Conservation (phyloP, 805 yeast genomes). For the Henningerozyma blattae region DNA sequence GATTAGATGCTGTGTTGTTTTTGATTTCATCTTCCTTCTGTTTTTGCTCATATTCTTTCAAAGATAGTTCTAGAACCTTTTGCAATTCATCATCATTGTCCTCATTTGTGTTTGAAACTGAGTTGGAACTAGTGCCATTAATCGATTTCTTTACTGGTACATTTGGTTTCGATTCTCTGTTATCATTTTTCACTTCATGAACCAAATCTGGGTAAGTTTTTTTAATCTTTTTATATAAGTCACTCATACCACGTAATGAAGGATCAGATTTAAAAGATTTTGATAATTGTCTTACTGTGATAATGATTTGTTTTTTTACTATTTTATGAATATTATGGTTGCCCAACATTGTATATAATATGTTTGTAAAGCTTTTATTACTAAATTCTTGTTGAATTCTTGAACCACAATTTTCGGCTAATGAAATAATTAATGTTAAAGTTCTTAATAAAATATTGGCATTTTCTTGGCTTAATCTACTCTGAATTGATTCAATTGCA, state of each 20-base stretch:
- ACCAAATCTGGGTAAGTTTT: constrained; percentile 32
- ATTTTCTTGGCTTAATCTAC: constrained; percentile 38
- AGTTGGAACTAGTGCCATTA: constrained; percentile 31
- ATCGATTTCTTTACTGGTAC: constrained; percentile 16
- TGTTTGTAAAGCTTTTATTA: constrained; percentile 38
- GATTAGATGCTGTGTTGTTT: constrained; percentile 9
- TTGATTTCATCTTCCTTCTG: constrained; percentile 25
- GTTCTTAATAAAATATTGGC: constrained; percentile 58
- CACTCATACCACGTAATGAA: constrained; percentile 56
- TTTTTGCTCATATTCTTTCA: constrained; percentile 38
- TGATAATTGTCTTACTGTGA: constrained; percentile 55
- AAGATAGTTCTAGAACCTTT: constrained; percentile 61
- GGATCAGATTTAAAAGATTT: constrained; percentile 62
- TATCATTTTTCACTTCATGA: constrained; percentile 11
- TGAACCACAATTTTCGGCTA: constrained; percentile 72
- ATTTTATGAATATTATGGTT: constrained; percentile 49
- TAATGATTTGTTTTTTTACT: constrained; percentile 54
- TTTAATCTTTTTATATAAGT: constrained; percentile 41
- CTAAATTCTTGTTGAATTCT: constrained; percentile 53
- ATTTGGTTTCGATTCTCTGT: constrained; percentile 24
- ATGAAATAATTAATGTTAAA: constrained; percentile 40
- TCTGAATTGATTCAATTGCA: constrained; percentile 31
- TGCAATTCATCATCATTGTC: constrained; percentile 48
- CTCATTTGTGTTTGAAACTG: constrained; percentile 36
- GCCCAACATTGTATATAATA: constrained; percentile 36